Base-by-base conservation (phyloP, 768 basidiomycete species). In the Amanita phalloides region DNA sequence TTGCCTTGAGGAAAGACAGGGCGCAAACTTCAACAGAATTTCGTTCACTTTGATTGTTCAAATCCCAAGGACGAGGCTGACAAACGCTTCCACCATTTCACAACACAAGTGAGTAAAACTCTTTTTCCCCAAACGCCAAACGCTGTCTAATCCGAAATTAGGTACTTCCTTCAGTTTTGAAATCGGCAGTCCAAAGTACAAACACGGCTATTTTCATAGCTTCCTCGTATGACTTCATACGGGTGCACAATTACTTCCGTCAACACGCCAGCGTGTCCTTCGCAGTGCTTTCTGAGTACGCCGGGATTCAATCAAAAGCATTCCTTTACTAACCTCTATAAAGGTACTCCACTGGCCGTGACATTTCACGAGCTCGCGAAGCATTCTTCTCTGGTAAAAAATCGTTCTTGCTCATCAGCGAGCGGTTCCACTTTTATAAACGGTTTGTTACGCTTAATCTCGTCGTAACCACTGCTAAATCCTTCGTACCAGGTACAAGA, bases 371-470 rank as follows among this genome's bases (percentile, higher is more conserved):
- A 2, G 95, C 94, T 0, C 78, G 96, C 41, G 89, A 93, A 58
- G 80, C 86, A 0, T 98, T 99, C 72, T 97, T 95, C 77, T 75
- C 74, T 20, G 90, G 89, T 38, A 83, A 85, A 58, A 90, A 85
- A 57, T 73, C 86, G 0, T 90, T 98, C 73, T 66, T 99, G 28
- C 74, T 98, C 55, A 73, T 97, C 61, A 95, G 89, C 59, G 96
- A 99, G 63, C 82, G 96, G n/a, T 98, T 97, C 74, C 94, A 99
- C 66, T 99, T 98, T 66, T 97, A 91, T 75, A 81, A 90, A 56
- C 74, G 92, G 86, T 84, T 41, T 41, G 71, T 64, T 2, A 42
- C 8, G 36, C 55, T 17, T 26, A 20, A 25, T 51, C 4, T 38
- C n/a, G 36, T 39, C 14, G 38, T 35, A 11, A 23, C 6, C 26